Evolutionary conservation across 106 monocot species (phyloP).

Genomic region (Dendrobium huoshanense): DNA sequence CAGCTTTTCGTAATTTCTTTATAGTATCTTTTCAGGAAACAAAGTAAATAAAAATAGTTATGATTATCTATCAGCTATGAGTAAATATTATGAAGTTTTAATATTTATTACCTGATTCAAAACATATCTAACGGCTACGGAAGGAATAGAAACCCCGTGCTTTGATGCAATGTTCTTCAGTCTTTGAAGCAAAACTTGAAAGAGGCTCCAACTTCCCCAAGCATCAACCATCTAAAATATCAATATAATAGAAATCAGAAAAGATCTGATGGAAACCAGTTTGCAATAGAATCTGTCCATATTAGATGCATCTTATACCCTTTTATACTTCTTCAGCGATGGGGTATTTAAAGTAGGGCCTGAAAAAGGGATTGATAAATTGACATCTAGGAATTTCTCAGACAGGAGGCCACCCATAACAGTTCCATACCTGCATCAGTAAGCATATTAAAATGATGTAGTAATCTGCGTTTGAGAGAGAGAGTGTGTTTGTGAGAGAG

Average conservation of each 20-base stretch:
- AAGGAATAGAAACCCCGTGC: constrained; percentile 73
- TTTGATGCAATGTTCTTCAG: constrained; percentile 67
- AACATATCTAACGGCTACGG: constrained; percentile 87
- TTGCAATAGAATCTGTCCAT: background rate
- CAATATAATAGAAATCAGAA: background rate
- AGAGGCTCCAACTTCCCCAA: constrained; percentile 82
- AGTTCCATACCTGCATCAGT: constrained; percentile 76
- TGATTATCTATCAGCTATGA: no score
- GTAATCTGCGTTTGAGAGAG: background rate
- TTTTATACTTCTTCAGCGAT: constrained; percentile 91
- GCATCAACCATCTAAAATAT: constrained; percentile 84
- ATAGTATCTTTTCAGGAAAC: no score
- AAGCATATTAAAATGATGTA: background rate
- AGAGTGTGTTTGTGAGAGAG: background rate
- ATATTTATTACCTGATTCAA: constrained; percentile 62
- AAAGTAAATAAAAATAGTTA: no score
- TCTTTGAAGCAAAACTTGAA: constrained; percentile 69
- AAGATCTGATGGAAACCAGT: background rate
- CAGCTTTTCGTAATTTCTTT: no score
- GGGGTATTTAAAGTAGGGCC: constrained; percentile 92
- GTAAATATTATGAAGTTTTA: no score
- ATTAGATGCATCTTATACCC: constrained; percentile 31
- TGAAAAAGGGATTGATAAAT: constrained; percentile 75
- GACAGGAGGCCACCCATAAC: constrained; percentile 96
- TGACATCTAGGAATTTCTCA: constrained; percentile 89